Evolutionary conservation across 345 rosid genomes (phyloP).

Genomic region (Dipteronia dyeriana): DNA sequence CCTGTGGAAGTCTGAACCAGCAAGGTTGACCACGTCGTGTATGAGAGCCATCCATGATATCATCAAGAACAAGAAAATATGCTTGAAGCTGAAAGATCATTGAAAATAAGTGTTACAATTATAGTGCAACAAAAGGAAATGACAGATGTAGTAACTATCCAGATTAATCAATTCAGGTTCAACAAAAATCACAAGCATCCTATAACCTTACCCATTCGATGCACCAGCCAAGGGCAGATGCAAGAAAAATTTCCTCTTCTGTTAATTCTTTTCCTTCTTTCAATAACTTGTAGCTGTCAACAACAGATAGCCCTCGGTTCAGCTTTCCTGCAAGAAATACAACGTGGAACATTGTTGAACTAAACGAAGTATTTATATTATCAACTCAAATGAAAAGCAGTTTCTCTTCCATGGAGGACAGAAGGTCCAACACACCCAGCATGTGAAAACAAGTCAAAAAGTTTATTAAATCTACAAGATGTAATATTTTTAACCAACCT

Average conservation of each 20-base stretch:
- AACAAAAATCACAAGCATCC: neutral
- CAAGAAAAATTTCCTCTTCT: slow-evolving; percentile 37
- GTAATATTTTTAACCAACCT: slow-evolving; percentile 45
- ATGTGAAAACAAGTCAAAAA: neutral
- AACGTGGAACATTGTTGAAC: neutral
- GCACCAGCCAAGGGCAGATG: slow-evolving; percentile 46
- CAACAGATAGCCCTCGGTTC: slow-evolving; percentile 88
- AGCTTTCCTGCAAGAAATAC: slow-evolving; percentile 59
- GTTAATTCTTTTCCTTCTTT: slow-evolving; percentile 36
- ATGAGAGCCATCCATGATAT: slow-evolving; percentile 45
- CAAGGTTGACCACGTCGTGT: slow-evolving; percentile 50
- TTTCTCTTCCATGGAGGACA: neutral
- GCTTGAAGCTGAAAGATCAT: slow-evolving; percentile 43
- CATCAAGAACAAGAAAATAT: slow-evolving; percentile 46
- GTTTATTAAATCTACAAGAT: neutral
- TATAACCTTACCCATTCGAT: slow-evolving; percentile 42
- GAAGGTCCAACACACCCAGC: neutral
- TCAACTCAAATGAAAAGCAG: neutral
- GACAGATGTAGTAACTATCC: neutral
- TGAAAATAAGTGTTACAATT: neutral
- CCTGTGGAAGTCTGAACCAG: slow-evolving; percentile 47
- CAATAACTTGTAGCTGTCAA: slow-evolving; percentile 37
- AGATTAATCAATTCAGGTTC: neutral
- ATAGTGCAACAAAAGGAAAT: neutral
- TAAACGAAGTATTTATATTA: neutral